These are phyloP conservation scores for Tulasnella sp. DNA, from an alignment of 768 basidiomycete species.

Conservation along the genomic window DNA sequence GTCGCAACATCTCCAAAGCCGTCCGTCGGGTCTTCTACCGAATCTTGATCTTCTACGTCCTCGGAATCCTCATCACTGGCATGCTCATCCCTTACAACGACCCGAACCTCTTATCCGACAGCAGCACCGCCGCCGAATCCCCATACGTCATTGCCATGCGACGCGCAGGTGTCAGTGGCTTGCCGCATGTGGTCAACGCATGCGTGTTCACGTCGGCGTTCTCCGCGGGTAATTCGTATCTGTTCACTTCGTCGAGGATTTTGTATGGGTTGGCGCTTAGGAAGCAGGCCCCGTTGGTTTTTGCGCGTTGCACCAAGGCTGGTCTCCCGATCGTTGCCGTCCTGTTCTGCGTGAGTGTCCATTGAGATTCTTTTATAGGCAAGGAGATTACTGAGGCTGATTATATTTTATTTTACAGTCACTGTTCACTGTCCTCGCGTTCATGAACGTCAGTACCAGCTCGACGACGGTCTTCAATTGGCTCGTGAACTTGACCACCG, in stretches of 20 bases:
- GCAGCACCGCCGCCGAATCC: slow-evolving; percentile 61
- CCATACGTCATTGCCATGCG: slow-evolving; percentile 80
- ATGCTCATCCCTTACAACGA: slow-evolving; percentile 71
- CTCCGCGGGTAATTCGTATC: slow-evolving; percentile 21
- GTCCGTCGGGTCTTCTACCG: slow-evolving; percentile 71
- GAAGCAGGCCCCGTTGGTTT: slow-evolving; percentile 36
- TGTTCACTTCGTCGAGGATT: slow-evolving; percentile 22
- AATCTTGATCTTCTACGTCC: slow-evolving; percentile 67
- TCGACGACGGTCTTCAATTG: slow-evolving; percentile 35
- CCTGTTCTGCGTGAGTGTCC: slow-evolving; percentile 19
- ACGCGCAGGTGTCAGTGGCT: slow-evolving; percentile 52
- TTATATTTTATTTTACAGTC: slow-evolving; percentile 22
- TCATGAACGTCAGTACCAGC: slow-evolving; percentile 48
- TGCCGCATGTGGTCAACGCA: slow-evolving; percentile 64
- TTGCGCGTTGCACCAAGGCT: slow-evolving; percentile 37
- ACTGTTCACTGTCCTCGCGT: slow-evolving; percentile 41
- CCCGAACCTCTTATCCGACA: slow-evolving; percentile 25
- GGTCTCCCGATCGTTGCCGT: slow-evolving; percentile 42
- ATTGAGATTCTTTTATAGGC: too few relatives aligned
- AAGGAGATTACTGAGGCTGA: too few relatives aligned
- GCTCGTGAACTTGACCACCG: slow-evolving; percentile 34
- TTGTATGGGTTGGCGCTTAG: slow-evolving; percentile 32
- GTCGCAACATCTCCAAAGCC: slow-evolving; percentile 68
- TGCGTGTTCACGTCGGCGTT: slow-evolving; percentile 41
- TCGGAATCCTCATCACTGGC: slow-evolving; percentile 59